Percentiles rank a stretch among this genome's conserved stretches.
These are phyloP conservation scores for Thielaviopsis populi DNA, from an alignment of 2,329 filamentous ascomycete species.

Conservation along the genomic window DNA sequence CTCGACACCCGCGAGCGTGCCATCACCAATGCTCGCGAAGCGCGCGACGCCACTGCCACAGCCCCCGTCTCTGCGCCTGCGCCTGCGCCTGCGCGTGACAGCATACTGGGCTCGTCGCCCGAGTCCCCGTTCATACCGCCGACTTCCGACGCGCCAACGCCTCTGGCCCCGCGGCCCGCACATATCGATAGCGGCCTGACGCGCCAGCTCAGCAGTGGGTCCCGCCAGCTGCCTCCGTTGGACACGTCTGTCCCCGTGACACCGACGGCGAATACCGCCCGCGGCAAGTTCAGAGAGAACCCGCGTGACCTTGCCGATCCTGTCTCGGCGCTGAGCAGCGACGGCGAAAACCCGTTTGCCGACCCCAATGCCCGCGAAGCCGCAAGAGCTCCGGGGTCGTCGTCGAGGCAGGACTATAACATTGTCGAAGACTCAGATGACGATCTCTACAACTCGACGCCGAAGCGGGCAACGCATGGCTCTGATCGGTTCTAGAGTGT, in stretches of 20 bases:
- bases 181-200: constrained; percentile 24
- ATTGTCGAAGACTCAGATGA: constrained; percentile 24
- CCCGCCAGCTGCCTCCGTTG: constrained; percentile 15
- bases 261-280: constrained; percentile 14
- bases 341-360: constrained; percentile 25
- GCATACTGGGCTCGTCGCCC: background rate
- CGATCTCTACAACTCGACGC: constrained; percentile 28
- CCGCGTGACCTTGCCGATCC: constrained; percentile 20
- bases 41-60: constrained; percentile 29
- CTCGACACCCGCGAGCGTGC: constrained; percentile 75
- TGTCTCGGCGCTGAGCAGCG: constrained; percentile 19
- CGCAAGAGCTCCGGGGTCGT: constrained; percentile 17
- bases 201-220: constrained; percentile 15
- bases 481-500: background rate
- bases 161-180: constrained; percentile 16
- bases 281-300: constrained; percentile 25
- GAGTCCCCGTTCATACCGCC: background rate
- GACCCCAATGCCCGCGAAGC: constrained; percentile 21
- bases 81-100: constrained; percentile 20
- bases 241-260: constrained; percentile 24
- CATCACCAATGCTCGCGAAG: constrained; percentile 47
- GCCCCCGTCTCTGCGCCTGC: constrained; percentile 21
- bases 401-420: constrained; percentile 18
- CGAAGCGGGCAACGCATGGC: constrained; percentile 20
- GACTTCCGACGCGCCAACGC: background rate